Conservation (phyloP, 1,284 basidiomycete species). For the Melampsora allii-populina region DNA sequence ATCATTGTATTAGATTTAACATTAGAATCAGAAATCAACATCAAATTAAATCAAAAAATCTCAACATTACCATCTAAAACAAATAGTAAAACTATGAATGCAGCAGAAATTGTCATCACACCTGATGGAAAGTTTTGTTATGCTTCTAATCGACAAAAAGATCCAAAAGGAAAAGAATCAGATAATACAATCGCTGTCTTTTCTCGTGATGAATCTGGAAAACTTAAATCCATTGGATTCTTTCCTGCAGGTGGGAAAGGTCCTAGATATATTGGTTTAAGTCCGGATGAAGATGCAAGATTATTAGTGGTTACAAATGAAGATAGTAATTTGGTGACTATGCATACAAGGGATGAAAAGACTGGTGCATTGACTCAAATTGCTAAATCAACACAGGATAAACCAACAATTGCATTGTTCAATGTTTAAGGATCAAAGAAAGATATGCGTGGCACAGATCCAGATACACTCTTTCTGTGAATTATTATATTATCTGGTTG, state of each 20-base stretch:
- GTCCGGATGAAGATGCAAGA: constrained; percentile 20
- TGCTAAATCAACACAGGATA: not conserved
- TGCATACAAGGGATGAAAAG: constrained; percentile 11
- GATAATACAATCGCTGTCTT: constrained; percentile 25
- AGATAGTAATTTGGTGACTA: constrained; percentile 3
- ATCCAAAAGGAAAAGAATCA: not conserved
- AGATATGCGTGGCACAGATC: no score
- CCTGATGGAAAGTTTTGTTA: constrained; percentile 36
- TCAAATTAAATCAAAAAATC: not conserved
- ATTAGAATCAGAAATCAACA: not conserved
- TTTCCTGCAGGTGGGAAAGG: constrained; percentile 23
- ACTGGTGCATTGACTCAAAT: constrained; percentile 11
- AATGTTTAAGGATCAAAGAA: not conserved
- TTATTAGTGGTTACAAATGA: constrained; percentile 19
- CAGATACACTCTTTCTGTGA: no score
- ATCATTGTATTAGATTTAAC: constrained; percentile 1
- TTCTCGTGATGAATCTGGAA: not conserved
- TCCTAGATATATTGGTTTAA: constrained; percentile 16
- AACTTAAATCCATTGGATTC: not conserved
- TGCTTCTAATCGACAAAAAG: constrained; percentile 22
- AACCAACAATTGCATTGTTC: constrained; percentile 10
- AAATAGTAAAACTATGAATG: constrained; percentile 16
- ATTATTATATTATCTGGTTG: no score
- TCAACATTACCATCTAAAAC: not conserved
- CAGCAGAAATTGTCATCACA: constrained; percentile 8